phyloP scores from a whole-genome alignment of 495 filamentous ascomycete genomes.

The Neurospora pannonica region DNA sequence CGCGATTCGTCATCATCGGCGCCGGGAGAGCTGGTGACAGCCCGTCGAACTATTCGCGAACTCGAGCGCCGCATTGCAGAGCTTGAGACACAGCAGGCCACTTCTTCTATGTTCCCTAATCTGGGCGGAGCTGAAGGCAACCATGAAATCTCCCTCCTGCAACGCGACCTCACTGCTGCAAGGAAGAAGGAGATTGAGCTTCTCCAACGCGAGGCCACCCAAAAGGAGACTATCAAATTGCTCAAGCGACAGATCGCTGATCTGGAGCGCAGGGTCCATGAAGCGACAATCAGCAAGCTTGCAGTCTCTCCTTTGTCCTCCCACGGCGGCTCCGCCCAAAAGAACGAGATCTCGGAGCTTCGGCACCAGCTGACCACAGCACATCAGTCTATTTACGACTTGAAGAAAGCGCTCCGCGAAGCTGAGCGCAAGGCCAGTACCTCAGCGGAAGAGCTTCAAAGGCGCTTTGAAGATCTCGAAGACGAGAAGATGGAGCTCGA shows the following conservation, averaged over 20 bases:
- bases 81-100: conserved; percentile 45
- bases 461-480: conserved; percentile 78
- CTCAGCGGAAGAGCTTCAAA: conserved; percentile 69
- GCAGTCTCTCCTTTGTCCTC: conserved; percentile 22
- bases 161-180: conserved; percentile 51
- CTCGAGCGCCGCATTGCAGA: conserved; percentile 50
- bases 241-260: conserved; percentile 40
- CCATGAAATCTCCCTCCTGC: conserved; percentile 48
- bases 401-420: conserved; percentile 36
- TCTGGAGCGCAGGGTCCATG: conserved; percentile 37
- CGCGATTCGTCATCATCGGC: conserved; percentile 28
- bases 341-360: conserved; percentile 53
- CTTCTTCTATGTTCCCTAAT: conserved; percentile 42
- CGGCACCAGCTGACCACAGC: conserved; percentile 54
- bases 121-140: conserved; percentile 36
- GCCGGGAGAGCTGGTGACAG: conserved; percentile 40
- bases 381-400: conserved; percentile 49
- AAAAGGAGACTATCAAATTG: conserved; percentile 43
- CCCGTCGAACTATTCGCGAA: conserved; percentile 44
- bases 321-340: conserved; percentile 39
- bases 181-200: conserved; percentile 54
- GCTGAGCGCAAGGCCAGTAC: conserved; percentile 71
- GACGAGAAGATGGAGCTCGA: conserved; percentile 84
- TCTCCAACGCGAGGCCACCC: conserved; percentile 52
- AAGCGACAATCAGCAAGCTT: conserved; percentile 31